A percentile compares a stretch with the other conserved stretches of the same genome.
phyloP scores from a whole-genome alignment of 1,284 basidiomycete genomes.

The Moniliella sp. region DNA sequence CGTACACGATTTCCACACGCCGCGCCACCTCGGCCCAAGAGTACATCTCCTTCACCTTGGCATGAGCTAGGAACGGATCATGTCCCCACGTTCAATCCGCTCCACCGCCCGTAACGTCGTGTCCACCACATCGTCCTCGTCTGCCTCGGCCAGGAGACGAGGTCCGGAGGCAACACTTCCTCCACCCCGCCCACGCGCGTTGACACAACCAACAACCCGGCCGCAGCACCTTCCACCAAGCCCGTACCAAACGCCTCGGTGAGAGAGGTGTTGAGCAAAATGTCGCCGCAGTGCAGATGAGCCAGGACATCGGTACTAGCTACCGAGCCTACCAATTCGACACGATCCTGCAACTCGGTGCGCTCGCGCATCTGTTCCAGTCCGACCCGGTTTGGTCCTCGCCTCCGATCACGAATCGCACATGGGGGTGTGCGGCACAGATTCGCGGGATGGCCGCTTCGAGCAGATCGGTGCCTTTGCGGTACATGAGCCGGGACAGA shows the following conservation, averaged over 20 bases:
- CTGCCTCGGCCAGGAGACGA: conserved; percentile 79
- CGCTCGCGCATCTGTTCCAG: conserved; percentile 88
- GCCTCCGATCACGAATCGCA: conserved; percentile 73
- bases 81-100: conserved; percentile 55
- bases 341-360: conserved; percentile 64
- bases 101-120: conserved; percentile 58
- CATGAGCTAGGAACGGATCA: conserved; percentile 56
- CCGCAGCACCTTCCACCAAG: conserved; percentile 82
- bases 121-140: conserved; percentile 49
- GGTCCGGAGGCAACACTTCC: conserved; percentile 72
- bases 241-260: conserved; percentile 93
- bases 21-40: conserved; percentile 60
- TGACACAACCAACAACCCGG: conserved; percentile 78
- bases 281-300: conserved; percentile 61
- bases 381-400: conserved; percentile 88
- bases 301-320: conserved; percentile 57
- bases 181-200: conserved; percentile 87
- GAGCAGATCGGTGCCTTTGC: conserved; percentile 87
- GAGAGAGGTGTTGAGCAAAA: conserved; percentile 82
- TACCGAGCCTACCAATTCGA: conserved; percentile 65
- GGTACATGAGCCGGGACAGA: conserved; percentile 78
- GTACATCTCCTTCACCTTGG: conserved; percentile 62
- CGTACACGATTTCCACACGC: conserved; percentile 65
- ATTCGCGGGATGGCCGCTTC: conserved; percentile 75
- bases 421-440: conserved; percentile 58